Evolutionary conservation across 768 basidiomycete species (phyloP).

Genomic region (Leucosporidium scottii): DNA sequence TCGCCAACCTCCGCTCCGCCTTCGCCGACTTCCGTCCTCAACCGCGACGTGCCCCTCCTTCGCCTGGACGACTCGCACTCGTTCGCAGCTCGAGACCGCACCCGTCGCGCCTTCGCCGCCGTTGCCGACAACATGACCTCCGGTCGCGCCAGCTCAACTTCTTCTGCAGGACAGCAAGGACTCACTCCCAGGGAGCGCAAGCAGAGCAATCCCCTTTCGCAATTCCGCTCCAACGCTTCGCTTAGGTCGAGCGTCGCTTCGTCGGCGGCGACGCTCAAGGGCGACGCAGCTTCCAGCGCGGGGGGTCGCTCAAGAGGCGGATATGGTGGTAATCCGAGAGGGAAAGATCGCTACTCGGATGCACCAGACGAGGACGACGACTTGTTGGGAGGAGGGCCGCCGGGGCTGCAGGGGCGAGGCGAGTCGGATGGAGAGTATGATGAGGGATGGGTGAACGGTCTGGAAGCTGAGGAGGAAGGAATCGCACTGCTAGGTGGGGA

Average conservation of each 20-base stretch:
- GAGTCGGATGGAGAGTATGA: constrained; percentile 37
- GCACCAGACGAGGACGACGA: constrained; percentile 13
- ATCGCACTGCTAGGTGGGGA: constrained; percentile 3
- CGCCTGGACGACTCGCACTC: not conserved
- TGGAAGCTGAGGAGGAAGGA: constrained; percentile 26
- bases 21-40: not conserved
- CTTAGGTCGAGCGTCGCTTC: not conserved
- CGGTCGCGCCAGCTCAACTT: not conserved
- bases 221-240: constrained; percentile 9
- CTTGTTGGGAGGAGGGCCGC: not conserved
- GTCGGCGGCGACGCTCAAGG: not conserved
- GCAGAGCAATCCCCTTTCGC: constrained; percentile 23
- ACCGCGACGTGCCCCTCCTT: not conserved
- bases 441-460: constrained; percentile 30
- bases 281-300: not conserved
- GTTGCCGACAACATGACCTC: too few species aligned
- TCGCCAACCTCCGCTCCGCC: not conserved
- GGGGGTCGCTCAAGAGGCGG: not conserved
- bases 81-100: constrained; percentile 2
- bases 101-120: not conserved
- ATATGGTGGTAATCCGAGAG: not conserved
- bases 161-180: not conserved
- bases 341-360: constrained; percentile 9
- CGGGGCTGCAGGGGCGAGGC: constrained; percentile 13
- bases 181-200: constrained; percentile 13